Conservation (phyloP, 192 early-diverging fungal species). For the Spizellomyces punctatus region DNA sequence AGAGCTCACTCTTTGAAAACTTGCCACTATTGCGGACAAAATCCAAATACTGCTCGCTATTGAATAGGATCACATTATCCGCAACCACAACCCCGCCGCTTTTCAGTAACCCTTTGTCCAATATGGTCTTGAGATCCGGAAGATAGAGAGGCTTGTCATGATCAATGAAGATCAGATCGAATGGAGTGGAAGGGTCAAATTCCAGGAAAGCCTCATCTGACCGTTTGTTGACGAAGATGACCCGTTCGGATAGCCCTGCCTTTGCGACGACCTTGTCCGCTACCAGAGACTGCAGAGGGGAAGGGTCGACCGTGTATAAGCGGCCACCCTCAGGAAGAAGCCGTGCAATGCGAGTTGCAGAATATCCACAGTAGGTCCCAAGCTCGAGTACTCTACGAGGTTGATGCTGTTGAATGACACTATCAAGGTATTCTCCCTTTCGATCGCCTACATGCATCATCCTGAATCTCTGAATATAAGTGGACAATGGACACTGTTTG, state of each 20-base stretch:
- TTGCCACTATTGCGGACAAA: neutral
- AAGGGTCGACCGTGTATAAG: conserved; percentile 1
- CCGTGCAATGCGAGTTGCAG: no score
- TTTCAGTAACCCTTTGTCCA: neutral
- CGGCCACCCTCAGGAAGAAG: no score
- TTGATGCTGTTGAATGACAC: no score
- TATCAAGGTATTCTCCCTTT: no score
- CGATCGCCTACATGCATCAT: no score
- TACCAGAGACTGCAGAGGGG: neutral
- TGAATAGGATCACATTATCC: conserved; percentile 6
- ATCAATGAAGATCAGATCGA: conserved; percentile 12
- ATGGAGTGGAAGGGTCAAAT: neutral
- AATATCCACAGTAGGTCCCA: no score
- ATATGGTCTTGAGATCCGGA: conserved; percentile 4
- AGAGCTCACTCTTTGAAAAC: neutral
- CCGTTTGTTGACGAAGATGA: conserved; percentile 3
- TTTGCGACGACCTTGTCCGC: conserved; percentile 1
- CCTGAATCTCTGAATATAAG: no score
- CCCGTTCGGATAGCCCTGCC: neutral
- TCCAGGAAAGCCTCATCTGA: neutral
- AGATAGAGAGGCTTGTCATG: conserved; percentile 5
- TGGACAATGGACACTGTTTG: no score
- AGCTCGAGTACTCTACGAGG: no score
- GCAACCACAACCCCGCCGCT: conserved; percentile 3
- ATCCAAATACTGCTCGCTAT: conserved; percentile 7